Conservation (phyloP, 305 asterid species). For the Rubia peregrina region DNA sequence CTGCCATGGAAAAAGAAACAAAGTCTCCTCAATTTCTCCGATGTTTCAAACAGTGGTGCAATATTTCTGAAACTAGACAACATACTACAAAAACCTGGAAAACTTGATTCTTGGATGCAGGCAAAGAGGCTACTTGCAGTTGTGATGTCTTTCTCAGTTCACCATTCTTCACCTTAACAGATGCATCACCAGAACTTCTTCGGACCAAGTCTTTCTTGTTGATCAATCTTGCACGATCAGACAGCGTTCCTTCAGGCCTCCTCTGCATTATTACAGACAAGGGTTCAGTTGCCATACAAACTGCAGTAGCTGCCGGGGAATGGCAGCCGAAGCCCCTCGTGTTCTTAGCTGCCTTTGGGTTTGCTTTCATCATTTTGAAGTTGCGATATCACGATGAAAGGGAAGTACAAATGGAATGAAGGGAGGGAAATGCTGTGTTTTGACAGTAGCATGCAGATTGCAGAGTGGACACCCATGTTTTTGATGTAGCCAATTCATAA, state of each 20-base stretch:
- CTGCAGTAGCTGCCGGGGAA: conserved; percentile 41
- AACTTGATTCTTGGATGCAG: conserved; percentile 16
- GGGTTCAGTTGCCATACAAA: conserved; percentile 45
- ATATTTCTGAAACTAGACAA: neutral
- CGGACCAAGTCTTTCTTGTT: conserved; percentile 19
- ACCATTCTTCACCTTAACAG: conserved; percentile 13
- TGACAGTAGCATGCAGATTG: neutral
- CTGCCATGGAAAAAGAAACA: conserved; percentile 19
- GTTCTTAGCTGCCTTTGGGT: conserved; percentile 33
- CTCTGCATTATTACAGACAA: conserved; percentile 33
- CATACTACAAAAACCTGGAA: conserved; percentile 30
- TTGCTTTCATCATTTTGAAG: conserved; percentile 20
- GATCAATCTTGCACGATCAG: conserved; percentile 22
- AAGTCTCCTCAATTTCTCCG: neutral
- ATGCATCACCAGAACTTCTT: conserved; percentile 17
- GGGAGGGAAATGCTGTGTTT: neutral
- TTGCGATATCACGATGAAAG: too few relatives aligned
- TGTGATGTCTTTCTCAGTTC: neutral
- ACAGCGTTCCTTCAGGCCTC: conserved; percentile 8
- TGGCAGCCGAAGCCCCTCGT: conserved; percentile 67
- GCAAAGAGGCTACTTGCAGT: too few relatives aligned
- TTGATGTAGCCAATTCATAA: conserved; percentile 17
- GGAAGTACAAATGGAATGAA: neutral
- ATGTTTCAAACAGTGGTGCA: neutral
- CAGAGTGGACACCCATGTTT: conserved; percentile 1